Conservation (phyloP, 2,329 filamentous ascomycete genomes). For the Alternaria sp. region DNA sequence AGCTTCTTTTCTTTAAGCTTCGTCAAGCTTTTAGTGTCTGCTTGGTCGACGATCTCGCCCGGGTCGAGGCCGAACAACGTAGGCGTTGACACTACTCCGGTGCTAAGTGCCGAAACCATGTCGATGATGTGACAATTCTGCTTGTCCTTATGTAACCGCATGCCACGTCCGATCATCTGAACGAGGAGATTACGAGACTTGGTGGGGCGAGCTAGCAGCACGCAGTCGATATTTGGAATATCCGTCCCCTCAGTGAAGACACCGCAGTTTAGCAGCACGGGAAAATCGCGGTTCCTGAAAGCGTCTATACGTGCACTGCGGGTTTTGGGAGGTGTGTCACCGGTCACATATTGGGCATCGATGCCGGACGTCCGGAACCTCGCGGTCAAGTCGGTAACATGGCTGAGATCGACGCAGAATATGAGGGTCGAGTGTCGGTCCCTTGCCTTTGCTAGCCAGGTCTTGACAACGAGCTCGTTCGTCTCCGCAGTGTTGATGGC, state of each 20-base stretch:
- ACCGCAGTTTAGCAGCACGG: constrained; percentile 91
- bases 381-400: constrained; percentile 76
- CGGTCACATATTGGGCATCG: constrained; percentile 86
- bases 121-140: constrained; percentile 93
- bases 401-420: constrained; percentile 90
- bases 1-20: constrained; percentile 59
- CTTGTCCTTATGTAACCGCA: constrained; percentile 82
- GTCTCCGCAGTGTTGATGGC: constrained; percentile 81
- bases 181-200: constrained; percentile 90
- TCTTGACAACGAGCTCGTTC: constrained; percentile 83
- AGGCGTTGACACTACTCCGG: constrained; percentile 86
- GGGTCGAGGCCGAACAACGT: constrained; percentile 94
- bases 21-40: constrained; percentile 67
- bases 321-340: constrained; percentile 73
- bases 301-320: constrained; percentile 73
- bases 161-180: constrained; percentile 96
- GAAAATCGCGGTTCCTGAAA: constrained; percentile 79
- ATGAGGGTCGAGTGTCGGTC: constrained; percentile 84
- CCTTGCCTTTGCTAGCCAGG: constrained; percentile 80
- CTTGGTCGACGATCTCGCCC: constrained; percentile 72
- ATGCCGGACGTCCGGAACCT: constrained; percentile 79
- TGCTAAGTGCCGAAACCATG: constrained; percentile 85
- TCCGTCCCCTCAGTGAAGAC: constrained; percentile 98
- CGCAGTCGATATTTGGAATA: constrained; percentile 95
- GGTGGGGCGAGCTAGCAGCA: constrained; percentile 86